Conservation (phyloP, 305 asterid genomes). For the Fraxinus paxiana region DNA sequence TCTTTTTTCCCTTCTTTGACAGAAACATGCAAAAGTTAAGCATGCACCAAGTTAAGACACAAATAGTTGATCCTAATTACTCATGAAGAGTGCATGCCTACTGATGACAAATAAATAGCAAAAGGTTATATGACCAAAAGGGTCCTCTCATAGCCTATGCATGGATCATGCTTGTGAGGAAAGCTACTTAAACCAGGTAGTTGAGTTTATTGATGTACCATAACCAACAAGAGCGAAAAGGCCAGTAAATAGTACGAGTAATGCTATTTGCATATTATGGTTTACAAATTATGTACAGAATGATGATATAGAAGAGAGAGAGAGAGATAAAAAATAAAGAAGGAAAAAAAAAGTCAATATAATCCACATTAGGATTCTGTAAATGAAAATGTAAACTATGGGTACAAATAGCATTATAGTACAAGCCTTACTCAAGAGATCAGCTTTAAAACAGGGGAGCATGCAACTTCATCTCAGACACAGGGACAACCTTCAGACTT, state of each 20-base stretch:
- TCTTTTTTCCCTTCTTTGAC: neutral
- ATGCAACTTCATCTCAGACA: neutral
- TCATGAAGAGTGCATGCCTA: neutral
- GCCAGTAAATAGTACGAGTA: neutral
- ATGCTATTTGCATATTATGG: too few relatives aligned
- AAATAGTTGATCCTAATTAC: neutral
- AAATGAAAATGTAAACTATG: neutral
- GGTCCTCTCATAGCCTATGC: neutral
- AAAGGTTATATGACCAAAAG: neutral
- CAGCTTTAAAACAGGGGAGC: neutral
- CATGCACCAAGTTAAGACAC: neutral
- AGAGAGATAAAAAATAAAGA: too few relatives aligned
- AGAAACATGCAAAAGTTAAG: neutral
- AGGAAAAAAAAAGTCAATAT: neutral
- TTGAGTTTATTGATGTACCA: neutral
- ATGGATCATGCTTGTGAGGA: neutral
- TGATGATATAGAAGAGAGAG: too few relatives aligned
- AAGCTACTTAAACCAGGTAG: neutral
- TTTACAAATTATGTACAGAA: too few relatives aligned
- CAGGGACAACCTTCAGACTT: neutral
- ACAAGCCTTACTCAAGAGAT: neutral
- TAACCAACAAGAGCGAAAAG: neutral
- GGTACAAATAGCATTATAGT: neutral
- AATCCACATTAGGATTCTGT: neutral
- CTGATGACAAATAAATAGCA: neutral